Conservation (phyloP, 345 rosid species). For the Corchorus capsularis region DNA sequence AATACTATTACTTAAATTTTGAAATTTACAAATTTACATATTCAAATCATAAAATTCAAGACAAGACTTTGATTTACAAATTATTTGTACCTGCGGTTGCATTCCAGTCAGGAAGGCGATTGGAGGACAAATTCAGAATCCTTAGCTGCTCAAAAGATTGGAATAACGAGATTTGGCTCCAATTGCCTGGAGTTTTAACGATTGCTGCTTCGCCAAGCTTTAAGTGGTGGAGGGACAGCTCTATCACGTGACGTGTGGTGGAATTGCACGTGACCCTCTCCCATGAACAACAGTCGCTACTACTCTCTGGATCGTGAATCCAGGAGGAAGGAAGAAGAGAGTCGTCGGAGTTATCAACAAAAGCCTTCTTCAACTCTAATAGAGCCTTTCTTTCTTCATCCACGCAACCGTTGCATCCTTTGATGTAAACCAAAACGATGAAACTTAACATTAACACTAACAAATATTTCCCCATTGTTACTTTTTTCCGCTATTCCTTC, state of each 20-base stretch:
- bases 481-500: too few species aligned
- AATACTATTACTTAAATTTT: too few species aligned
- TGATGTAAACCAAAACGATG: background rate
- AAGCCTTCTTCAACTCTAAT: constrained; percentile 11
- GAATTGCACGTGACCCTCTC: constrained; percentile 20
- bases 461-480: too few species aligned
- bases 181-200: background rate
- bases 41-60: too few species aligned
- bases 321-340: constrained; percentile 5
- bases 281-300: constrained; percentile 6
- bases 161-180: constrained; percentile 3
- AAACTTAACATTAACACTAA: background rate
- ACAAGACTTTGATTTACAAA: too few species aligned
- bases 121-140: constrained; percentile 11
- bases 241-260: background rate
- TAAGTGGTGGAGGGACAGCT: background rate
- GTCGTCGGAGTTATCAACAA: background rate
- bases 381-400: constrained; percentile 26
- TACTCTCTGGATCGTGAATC: background rate
- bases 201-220: too few species aligned
- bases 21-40: too few species aligned
- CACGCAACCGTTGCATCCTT: background rate
- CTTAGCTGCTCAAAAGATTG: constrained; percentile 10
- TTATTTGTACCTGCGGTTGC: background rate
- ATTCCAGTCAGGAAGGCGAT: background rate